These are phyloP conservation scores for Roridomyces roridus DNA, from an alignment of 768 basidiomycete species.

Conservation along the genomic window DNA sequence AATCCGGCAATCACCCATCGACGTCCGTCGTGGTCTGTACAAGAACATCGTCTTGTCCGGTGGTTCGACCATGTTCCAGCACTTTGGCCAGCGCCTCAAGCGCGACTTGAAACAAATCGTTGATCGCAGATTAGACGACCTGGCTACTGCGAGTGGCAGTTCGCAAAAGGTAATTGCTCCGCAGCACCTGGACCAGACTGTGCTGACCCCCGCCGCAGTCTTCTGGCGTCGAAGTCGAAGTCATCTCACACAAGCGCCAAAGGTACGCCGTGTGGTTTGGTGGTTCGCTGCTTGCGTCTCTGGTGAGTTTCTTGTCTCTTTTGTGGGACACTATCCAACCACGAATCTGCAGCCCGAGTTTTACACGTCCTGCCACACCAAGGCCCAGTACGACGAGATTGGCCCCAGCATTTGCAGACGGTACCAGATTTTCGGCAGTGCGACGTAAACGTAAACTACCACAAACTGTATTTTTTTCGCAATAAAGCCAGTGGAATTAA, in stretches of 20 bases:
- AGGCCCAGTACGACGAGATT: constrained; percentile 93
- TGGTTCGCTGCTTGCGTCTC: constrained; percentile 90
- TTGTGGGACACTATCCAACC: background rate
- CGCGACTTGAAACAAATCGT: constrained; percentile 94
- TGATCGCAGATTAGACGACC: constrained; percentile 85
- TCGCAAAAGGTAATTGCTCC: constrained; percentile 78
- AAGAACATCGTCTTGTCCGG: constrained; percentile 99
- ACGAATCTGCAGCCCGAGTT: constrained; percentile 78
- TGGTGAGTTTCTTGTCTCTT: constrained; percentile 56
- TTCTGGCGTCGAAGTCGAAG: constrained; percentile 96
- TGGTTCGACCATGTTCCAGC: constrained; percentile 99
- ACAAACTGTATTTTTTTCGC: background rate
- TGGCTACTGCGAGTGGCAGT: constrained; percentile 76
- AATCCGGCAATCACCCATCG: constrained; percentile 95
- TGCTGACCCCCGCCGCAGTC: constrained; percentile 57
- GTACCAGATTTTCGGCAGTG: constrained; percentile 93
- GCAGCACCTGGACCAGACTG: no score
- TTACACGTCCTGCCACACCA: constrained; percentile 92
- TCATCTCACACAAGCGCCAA: constrained; percentile 98
- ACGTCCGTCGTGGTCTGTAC: constrained; percentile 95
- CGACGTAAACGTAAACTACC: constrained; percentile 59
- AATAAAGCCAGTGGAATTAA: background rate
- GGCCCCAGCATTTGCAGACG: constrained; percentile 92
- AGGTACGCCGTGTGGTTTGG: constrained; percentile 98
- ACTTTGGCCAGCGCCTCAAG: constrained; percentile 97